Conservation (phyloP, 176 grass and related monocot genomes). For the Urochloa ruziziensis region DNA sequence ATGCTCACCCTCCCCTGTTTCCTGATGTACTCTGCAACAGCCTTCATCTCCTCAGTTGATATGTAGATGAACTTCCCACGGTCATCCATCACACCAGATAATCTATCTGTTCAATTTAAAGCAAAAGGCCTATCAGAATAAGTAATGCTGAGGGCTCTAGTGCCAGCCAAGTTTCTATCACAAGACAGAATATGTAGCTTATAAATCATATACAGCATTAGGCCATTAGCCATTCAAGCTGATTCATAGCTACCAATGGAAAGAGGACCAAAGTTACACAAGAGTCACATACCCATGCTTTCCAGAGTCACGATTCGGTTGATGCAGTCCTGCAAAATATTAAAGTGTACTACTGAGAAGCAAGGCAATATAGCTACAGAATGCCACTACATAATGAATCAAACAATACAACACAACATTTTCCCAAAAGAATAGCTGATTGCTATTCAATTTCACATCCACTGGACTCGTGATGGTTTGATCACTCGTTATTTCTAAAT, state of each 20-base stretch:
- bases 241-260: not conserved
- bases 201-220: not conserved
- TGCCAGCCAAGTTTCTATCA: not conserved
- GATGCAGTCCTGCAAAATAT: slow-evolving; percentile 75
- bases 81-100: slow-evolving; percentile 99
- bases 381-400: not conserved
- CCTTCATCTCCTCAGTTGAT: slow-evolving; percentile 87
- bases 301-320: slow-evolving; percentile 80
- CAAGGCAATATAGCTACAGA: not conserved
- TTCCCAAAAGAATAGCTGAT: not conserved
- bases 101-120: slow-evolving; percentile 47
- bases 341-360: not conserved
- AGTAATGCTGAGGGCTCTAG: not conserved
- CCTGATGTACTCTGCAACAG: slow-evolving; percentile 88
- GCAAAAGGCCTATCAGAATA: not conserved
- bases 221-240: not conserved
- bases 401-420: not conserved
- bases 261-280: not conserved
- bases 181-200: not conserved
- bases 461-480: not conserved
- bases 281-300: slow-evolving; percentile 64
- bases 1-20: slow-evolving; percentile 90
- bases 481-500: not conserved
- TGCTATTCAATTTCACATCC: not conserved
- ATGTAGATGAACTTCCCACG: slow-evolving; percentile 96